Conservation (phyloP, 2,329 filamentous ascomycete genomes). For the Stachybotrys echinatus region DNA sequence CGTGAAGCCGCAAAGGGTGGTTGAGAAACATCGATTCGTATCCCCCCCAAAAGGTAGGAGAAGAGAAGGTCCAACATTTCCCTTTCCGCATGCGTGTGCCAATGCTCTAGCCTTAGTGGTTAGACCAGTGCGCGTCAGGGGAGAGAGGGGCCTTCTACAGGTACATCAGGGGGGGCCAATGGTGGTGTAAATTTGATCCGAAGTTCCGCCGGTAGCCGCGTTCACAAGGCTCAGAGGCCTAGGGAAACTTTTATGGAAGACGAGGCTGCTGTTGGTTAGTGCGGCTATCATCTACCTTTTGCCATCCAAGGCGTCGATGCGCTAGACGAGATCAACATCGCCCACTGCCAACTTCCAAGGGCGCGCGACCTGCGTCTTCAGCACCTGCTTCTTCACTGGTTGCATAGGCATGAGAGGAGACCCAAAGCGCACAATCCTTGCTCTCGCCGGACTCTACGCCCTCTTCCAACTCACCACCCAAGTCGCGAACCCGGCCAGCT, state of each 20-base stretch:
- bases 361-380: no score
- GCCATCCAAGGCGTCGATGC: background rate
- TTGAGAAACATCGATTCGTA: background rate
- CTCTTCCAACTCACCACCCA: conserved; percentile 30
- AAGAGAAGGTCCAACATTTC: background rate
- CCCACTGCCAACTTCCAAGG: background rate
- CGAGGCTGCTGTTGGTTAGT: no score
- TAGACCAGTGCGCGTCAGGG: background rate
- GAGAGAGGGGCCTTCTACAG: no score
- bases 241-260: background rate
- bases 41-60: background rate
- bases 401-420: conserved; percentile 28
- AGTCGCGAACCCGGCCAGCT: conserved; percentile 21
- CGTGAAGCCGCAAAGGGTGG: background rate
- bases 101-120: background rate
- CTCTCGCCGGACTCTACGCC: conserved; percentile 27
- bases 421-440: conserved; percentile 29
- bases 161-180: no score
- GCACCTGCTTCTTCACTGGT: background rate
- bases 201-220: no score
- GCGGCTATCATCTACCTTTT: no score
- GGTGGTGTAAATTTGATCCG: no score
- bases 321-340: background rate
- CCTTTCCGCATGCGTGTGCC: background rate
- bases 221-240: background rate